Percentiles rank a stretch among this genome's conserved stretches.
These are phyloP conservation scores for Phytopythium oedochilum DNA, from an alignment of 352 stramenopile species.

Conservation along the genomic window DNA sequence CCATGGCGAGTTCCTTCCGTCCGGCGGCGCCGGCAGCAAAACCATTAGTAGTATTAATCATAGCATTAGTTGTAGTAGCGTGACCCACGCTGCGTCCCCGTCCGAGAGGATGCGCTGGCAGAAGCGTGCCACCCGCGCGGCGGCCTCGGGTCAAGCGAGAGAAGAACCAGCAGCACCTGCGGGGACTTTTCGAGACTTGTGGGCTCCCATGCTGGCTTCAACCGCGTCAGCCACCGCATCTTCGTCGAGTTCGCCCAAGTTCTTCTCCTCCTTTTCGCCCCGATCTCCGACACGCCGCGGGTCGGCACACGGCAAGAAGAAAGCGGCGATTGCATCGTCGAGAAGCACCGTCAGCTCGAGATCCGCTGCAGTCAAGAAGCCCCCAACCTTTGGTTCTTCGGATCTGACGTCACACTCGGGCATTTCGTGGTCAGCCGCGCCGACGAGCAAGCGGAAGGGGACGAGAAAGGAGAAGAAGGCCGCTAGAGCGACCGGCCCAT, in stretches of 20 bases:
- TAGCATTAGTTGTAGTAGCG: conserved; percentile 28
- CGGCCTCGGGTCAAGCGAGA: conserved; percentile 8
- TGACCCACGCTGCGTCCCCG: conserved; percentile 9
- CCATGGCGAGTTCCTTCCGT: conserved; percentile 4
- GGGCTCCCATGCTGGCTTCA: conserved; percentile 9
- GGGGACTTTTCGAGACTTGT: conserved; percentile 3
- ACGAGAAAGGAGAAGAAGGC: conserved; percentile 35
- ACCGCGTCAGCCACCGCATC: conserved; percentile 5
- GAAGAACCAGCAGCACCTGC: background rate
- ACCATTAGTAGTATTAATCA: conserved; percentile 14
- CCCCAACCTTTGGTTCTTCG: conserved; percentile 20
- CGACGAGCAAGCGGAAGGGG: conserved; percentile 25
- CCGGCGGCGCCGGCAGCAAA: conserved; percentile 3
- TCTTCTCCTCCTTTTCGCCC: conserved; percentile 12
- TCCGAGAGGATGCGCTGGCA: conserved; percentile 39
- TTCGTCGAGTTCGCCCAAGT: conserved; percentile 13
- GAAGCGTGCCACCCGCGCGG: conserved; percentile 25
- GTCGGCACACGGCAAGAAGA: conserved; percentile 19
- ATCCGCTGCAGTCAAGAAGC: conserved; percentile 12
- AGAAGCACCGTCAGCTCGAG: conserved; percentile 2
- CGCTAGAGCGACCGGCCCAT: conserved; percentile 9
- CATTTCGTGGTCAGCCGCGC: conserved; percentile 23
- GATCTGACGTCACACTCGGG: conserved; percentile 12
- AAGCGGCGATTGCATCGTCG: conserved; percentile 4
- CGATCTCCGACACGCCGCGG: conserved; percentile 7